A percentile compares a stretch with the other conserved stretches of the same genome.
phyloP scores from a whole-genome alignment of 2,329 filamentous ascomycete species.

The Thermoascus crustaceus region DNA sequence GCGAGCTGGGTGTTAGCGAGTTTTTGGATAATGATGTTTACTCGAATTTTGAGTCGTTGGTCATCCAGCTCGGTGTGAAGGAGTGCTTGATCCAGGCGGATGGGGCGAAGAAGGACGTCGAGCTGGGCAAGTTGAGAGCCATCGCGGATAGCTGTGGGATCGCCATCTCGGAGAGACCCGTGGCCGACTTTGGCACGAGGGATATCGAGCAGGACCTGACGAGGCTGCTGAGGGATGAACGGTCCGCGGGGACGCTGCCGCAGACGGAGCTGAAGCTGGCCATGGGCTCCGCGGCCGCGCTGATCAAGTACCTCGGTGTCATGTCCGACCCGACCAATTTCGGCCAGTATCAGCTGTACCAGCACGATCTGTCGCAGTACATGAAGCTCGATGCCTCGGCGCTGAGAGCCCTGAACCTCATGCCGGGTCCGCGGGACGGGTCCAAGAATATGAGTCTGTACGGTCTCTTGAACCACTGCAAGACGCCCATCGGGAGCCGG shows the following conservation, averaged over 20 bases:
- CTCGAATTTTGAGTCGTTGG: conserved; percentile 91
- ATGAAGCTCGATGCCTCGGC: conserved; percentile 98
- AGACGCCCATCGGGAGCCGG: conserved; percentile 85
- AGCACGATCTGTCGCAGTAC: conserved; percentile 91
- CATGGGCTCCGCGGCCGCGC: conserved; percentile 85
- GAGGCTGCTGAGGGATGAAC: conserved; percentile 78
- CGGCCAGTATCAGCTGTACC: conserved; percentile 92
- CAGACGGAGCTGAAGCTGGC: conserved; percentile 90
- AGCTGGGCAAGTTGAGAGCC: conserved; percentile 74
- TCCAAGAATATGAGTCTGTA: conserved; percentile 97
- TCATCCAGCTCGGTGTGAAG: conserved; percentile 92
- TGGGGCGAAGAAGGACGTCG: conserved; percentile 71
- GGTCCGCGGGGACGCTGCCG: conserved; percentile 65
- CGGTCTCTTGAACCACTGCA: conserved; percentile 92
- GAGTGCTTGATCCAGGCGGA: conserved; percentile 85
- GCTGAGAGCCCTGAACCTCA: conserved; percentile 86
- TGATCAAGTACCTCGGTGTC: conserved; percentile 90
- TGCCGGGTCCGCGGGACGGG: conserved; percentile 90
- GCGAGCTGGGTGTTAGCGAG: conserved; percentile 92
- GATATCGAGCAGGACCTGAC: conserved; percentile 95
- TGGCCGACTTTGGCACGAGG: conserved; percentile 70
- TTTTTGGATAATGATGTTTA: conserved; percentile 98
- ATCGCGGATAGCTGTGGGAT: conserved; percentile 91
- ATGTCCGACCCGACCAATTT: conserved; percentile 91
- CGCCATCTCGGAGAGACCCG: conserved; percentile 72